These are phyloP conservation scores for Fusarium sp. DNA, from an alignment of 2,329 filamentous ascomycete genomes.

Conservation along the genomic window DNA sequence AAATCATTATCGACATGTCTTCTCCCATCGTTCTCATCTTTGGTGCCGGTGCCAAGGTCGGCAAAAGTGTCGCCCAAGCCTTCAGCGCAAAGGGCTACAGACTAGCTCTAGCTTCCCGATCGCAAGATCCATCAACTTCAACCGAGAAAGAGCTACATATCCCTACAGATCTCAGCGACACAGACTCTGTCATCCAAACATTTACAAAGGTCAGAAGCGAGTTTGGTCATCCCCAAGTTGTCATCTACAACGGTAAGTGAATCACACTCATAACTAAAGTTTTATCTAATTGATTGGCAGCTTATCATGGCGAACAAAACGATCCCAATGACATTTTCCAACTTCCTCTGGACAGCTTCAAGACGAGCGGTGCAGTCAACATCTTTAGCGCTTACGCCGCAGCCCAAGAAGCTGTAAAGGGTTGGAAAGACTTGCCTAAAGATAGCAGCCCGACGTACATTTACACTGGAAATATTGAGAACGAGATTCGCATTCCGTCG, in stretches of 20 bases:
- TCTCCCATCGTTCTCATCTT: conserved; percentile 3
- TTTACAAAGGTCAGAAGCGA: background rate
- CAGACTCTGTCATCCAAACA: background rate
- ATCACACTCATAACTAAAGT: fast-evolving
- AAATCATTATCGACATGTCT: background rate
- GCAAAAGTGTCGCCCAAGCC: conserved; percentile 8
- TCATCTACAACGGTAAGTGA: conserved; percentile 1
- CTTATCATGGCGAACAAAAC: background rate
- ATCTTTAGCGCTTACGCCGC: conserved; percentile 4
- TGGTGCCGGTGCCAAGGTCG: conserved; percentile 15
- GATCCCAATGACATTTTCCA: background rate
- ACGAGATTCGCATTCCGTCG: background rate
- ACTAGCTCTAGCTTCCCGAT: conserved; percentile 1
- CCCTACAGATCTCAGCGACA: background rate
- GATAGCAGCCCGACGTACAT: background rate
- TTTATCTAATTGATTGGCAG: background rate
- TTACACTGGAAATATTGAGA: background rate
- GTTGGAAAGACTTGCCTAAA: background rate
- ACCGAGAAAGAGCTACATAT: background rate
- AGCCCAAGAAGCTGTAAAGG: conserved; percentile 2
- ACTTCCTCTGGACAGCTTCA: background rate
- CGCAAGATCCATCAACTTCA: background rate
- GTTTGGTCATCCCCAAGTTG: background rate
- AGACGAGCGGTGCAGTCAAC: background rate
- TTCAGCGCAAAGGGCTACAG: conserved; percentile 10